phyloP scores from a whole-genome alignment of 106 monocot species.

The Narthecium ossifragum region DNA sequence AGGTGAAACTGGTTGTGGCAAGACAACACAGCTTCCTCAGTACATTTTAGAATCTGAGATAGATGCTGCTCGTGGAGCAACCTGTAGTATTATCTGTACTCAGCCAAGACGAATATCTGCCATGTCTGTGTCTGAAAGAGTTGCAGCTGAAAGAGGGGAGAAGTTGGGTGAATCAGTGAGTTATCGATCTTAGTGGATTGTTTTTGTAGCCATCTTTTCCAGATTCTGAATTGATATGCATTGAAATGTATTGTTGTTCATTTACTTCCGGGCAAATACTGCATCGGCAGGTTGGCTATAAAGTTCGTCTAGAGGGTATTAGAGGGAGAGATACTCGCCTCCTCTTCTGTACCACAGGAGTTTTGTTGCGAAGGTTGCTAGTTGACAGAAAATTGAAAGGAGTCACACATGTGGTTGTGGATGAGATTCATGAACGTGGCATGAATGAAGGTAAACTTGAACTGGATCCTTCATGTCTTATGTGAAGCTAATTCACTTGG shows the following conservation, averaged over 20 bases:
- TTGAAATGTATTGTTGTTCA: too few relatives aligned
- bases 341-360: constrained; percentile 95
- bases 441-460: constrained; percentile 96
- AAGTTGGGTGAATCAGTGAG: constrained; percentile 95
- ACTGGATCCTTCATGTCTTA: not conserved
- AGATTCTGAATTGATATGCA: too few relatives aligned
- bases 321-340: constrained; percentile 90
- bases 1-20: constrained; percentile 99
- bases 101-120: constrained; percentile 98
- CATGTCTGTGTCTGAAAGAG: constrained; percentile 96
- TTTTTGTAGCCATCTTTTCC: too few relatives aligned
- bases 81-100: constrained; percentile 91
- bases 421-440: constrained; percentile 99
- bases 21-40: constrained; percentile 97
- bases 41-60: constrained; percentile 98
- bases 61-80: constrained; percentile 80
- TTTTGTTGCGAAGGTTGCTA: constrained; percentile 77
- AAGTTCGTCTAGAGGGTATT: constrained; percentile 93
- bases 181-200: not conserved
- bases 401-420: constrained; percentile 95
- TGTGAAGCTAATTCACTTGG: constrained; percentile 3
- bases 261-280: too few relatives aligned
- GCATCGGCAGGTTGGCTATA: constrained; percentile 81
- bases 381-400: constrained; percentile 93
- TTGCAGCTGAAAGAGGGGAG: constrained; percentile 95